Evolutionary conservation across 805 yeast species (phyloP), one percentile per base, ranked within the genome.

Genomic region (Starmera pachycereana): DNA sequence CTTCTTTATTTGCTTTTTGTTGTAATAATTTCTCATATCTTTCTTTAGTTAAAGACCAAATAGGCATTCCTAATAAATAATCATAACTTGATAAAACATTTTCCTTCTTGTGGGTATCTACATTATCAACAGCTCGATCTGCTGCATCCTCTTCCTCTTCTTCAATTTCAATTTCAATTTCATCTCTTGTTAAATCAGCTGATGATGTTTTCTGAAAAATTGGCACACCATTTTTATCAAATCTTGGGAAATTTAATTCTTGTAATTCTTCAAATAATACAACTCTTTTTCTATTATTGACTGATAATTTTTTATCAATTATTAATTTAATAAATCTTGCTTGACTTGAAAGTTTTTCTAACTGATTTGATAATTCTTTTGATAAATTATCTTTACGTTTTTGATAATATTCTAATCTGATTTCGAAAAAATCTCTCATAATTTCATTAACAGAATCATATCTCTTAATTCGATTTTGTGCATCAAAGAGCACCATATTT

Each of bases 401-500:
- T 64, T 88, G 96, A 60, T 92, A 92, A 58, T 70, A 86, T 43
- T 89, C 96, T 45, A 92, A 66, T 53, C 98, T 74, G 12, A 92
- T 84, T 52, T 71, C 81, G 58, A 81, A 92, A 60, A 82, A 92
- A 49, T 90, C 97, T 44, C 69, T 71, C 49, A 92, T 66, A 38
- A 92, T 90, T 36, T 87, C 90, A 47, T 76, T 74, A 2, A 81
- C 82, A 37, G 68, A 67, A 11, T 79, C 82, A 60, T 88, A 92
- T 58, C 76, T 86, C 56, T 82, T 83, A 52, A 92, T 85, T 48
- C 89, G 76, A 32, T 96, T 96, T 37, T 72, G 72, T 4, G 95
- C 76, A 63, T 92, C 97, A 63, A 92, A 92, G 0, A 96, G 94
- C 41, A 92, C 96, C 96, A 92, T 89, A 58, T 92, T 92, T 36